A percentile compares a stretch with the other conserved stretches of the same genome.
Evolutionary conservation across 768 basidiomycete species (phyloP).

Genomic region (Hydnum rufescens): DNA sequence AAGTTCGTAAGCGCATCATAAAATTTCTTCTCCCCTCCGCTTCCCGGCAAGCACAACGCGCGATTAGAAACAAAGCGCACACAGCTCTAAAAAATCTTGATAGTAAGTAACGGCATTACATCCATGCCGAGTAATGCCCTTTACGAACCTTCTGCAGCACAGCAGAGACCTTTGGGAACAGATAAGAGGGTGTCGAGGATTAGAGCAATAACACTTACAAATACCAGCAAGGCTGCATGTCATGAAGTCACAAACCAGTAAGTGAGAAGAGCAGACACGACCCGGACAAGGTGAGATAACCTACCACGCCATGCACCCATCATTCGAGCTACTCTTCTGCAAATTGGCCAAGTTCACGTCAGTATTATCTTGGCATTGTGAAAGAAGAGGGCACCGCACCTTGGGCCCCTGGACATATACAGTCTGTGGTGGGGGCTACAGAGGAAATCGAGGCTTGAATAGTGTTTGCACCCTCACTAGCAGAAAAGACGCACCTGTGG

Average conservation of each 20-base stretch:
- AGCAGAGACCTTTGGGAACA: background rate
- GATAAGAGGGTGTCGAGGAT: background rate
- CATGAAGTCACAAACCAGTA: background rate
- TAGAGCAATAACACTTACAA: background rate
- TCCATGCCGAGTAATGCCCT: too few relatives aligned
- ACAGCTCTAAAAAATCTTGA: too few relatives aligned
- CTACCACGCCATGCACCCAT: background rate
- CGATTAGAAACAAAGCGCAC: too few relatives aligned
- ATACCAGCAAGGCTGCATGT: background rate
- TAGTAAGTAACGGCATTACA: too few relatives aligned
- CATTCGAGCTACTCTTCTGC: background rate
- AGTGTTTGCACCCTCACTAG: background rate
- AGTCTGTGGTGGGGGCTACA: background rate
- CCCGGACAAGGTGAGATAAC: background rate
- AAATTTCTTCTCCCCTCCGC: too few relatives aligned
- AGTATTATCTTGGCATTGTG: background rate
- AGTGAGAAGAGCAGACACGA: background rate
- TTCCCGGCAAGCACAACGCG: too few relatives aligned
- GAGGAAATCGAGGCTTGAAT: background rate
- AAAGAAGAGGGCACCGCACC: background rate
- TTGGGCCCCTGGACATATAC: constrained; percentile 1
- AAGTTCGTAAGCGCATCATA: too few relatives aligned
- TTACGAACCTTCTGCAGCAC: background rate
- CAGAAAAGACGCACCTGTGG: background rate
- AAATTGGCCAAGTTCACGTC: background rate